Evolutionary conservation across 1,284 basidiomycete species (phyloP).

Genomic region (Exobasidium cylindrosporum): DNA sequence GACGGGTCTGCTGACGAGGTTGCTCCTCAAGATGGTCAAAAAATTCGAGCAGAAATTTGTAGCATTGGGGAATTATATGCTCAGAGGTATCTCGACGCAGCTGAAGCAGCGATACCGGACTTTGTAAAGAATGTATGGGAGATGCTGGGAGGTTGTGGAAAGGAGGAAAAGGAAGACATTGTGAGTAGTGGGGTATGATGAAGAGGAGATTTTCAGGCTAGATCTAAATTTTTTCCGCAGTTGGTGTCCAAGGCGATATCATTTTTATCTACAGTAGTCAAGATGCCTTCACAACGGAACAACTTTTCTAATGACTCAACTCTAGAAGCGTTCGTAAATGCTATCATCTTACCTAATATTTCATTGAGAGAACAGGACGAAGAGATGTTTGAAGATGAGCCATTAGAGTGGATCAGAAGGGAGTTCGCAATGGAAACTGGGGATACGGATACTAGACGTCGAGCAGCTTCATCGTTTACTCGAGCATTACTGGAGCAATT

Average conservation of each 20-base stretch:
- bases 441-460: constrained; percentile 72
- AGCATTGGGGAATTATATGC: constrained; percentile 92
- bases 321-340: constrained; percentile 77
- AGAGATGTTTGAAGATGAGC: constrained; percentile 96
- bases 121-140: constrained; percentile 91
- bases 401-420: constrained; percentile 87
- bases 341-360: constrained; percentile 91
- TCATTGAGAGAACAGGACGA: constrained; percentile 81
- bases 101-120: constrained; percentile 69
- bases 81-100: constrained; percentile 84
- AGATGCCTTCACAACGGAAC: constrained; percentile 62
- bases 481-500: constrained; percentile 78
- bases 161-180: constrained; percentile 69
- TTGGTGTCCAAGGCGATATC: constrained; percentile 88
- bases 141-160: constrained; percentile 64
- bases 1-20: constrained; percentile 67
- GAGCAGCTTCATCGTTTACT: constrained; percentile 88
- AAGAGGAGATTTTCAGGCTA: too few species aligned
- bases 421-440: constrained; percentile 66
- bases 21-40: constrained; percentile 75
- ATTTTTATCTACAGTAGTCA: constrained; percentile 86
- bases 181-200: constrained; percentile 63
- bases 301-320: constrained; percentile 66
- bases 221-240: constrained; percentile 50
- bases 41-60: constrained; percentile 83